Conservation (phyloP, 805 yeast species). For the Jamesozyma rosinii region DNA sequence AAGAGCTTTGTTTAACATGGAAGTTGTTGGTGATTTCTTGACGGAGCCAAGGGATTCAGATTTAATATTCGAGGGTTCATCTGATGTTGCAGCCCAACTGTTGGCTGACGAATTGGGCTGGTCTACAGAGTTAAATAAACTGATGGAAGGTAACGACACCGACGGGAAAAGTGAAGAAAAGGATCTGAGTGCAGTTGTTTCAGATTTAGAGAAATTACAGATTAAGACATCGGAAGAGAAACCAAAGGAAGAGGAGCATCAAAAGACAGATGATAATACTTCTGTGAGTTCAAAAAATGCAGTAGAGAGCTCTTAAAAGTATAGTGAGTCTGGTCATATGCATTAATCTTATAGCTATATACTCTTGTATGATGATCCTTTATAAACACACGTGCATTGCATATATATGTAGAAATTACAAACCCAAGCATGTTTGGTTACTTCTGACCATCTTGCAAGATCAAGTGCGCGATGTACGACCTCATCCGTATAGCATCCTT, state of each 20-base stretch:
- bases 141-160: constrained; percentile 25
- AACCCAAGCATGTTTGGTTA: neutral
- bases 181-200: constrained; percentile 4
- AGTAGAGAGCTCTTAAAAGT: no score
- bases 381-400: neutral
- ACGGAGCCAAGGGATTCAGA: constrained; percentile 50
- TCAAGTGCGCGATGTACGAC: constrained; percentile 32
- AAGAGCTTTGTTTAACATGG: constrained; percentile 67
- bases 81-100: constrained; percentile 55
- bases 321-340: no score
- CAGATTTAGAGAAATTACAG: constrained; percentile 12
- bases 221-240: constrained; percentile 4
- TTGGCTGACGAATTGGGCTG: constrained; percentile 56
- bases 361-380: neutral
- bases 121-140: constrained; percentile 43
- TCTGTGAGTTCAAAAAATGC: no score
- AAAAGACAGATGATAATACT: no score
- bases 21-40: constrained; percentile 64
- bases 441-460: constrained; percentile 8
- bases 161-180: neutral
- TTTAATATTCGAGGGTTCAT: constrained; percentile 47
- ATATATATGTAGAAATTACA: neutral
- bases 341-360: no score
- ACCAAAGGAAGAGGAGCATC: neutral
- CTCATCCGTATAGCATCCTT: constrained; percentile 62